Evolutionary conservation across 2,329 filamentous ascomycete genomes (phyloP).

Genomic region (Alternaria sp.): DNA sequence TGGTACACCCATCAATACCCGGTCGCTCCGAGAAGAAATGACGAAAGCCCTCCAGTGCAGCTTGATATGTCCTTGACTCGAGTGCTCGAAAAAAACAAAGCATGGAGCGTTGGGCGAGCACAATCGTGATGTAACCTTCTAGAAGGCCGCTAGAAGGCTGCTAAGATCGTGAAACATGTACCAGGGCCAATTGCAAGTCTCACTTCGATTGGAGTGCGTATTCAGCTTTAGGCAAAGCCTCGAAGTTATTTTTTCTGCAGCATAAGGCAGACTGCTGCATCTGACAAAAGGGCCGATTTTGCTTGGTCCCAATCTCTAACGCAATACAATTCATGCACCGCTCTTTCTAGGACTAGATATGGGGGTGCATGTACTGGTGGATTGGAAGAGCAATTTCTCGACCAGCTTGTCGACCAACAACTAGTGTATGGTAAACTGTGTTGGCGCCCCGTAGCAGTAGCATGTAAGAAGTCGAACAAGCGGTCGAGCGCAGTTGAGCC

Average conservation of each 20-base stretch:
- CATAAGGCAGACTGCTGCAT: slow-evolving; percentile 15
- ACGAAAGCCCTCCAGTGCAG: slow-evolving; percentile 11
- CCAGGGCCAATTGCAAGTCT: slow-evolving; percentile 25
- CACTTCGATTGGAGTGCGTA: slow-evolving; percentile 21
- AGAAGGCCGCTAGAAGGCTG: slow-evolving; percentile 43
- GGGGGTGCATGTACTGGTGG: slow-evolving; percentile 7
- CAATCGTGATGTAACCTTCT: slow-evolving; percentile 31
- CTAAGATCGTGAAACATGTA: slow-evolving; percentile 41
- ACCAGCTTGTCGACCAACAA: slow-evolving; percentile 5
- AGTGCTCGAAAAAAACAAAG: slow-evolving; percentile 18
- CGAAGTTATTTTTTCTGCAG: slow-evolving; percentile 12
- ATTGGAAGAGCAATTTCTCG: slow-evolving; percentile 13
- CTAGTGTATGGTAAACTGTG: not conserved
- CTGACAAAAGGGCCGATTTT: slow-evolving; percentile 15
- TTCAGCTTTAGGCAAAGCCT: slow-evolving; percentile 26
- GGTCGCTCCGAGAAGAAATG: slow-evolving; percentile 19
- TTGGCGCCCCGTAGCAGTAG: not conserved
- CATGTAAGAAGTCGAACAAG: not conserved
- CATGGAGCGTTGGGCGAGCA: slow-evolving; percentile 42
- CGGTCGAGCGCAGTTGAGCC: slow-evolving; percentile 3
- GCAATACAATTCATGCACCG: slow-evolving; percentile 16
- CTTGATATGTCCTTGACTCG: slow-evolving; percentile 25
- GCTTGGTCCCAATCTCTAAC: slow-evolving; percentile 17
- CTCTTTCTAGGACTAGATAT: slow-evolving; percentile 13
- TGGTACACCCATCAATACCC: slow-evolving; percentile 15